Evolutionary conservation across 2,329 filamentous ascomycete genomes (phyloP).

Genomic region (Periconia sp.): DNA sequence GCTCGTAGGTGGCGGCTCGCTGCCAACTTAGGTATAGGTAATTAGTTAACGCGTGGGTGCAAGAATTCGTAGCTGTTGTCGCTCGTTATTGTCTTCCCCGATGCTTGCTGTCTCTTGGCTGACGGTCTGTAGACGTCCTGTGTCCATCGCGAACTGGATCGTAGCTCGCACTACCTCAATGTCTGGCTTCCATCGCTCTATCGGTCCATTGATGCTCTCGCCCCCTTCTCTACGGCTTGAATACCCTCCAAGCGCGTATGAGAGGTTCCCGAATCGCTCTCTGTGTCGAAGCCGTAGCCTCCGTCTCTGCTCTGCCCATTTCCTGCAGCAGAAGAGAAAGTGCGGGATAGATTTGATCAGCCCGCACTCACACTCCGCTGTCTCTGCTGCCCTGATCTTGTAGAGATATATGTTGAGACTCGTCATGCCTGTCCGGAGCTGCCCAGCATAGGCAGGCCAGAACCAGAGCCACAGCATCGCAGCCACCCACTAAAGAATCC

Average conservation of each 20-base stretch:
- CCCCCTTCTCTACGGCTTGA: conserved; percentile 13
- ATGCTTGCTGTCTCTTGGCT: conserved; percentile 7
- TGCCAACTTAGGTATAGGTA: background rate
- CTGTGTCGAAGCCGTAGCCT: conserved; percentile 5
- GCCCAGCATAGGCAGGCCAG: conserved; percentile 8
- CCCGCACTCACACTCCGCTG: conserved; percentile 14
- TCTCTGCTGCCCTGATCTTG: conserved; percentile 17
- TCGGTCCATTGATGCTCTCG: conserved; percentile 7
- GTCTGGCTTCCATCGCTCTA: conserved; percentile 16
- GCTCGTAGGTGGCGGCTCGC: conserved; percentile 3
- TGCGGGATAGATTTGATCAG: conserved; percentile 16
- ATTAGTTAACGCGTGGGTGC: conserved; percentile 5
- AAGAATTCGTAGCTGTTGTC: conserved; percentile 6
- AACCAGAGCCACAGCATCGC: conserved; percentile 10
- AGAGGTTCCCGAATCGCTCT: conserved; percentile 5
- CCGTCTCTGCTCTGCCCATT: conserved; percentile 6
- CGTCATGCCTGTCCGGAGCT: conserved; percentile 15
- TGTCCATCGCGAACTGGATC: conserved; percentile 15
- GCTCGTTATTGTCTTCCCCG: conserved; percentile 7
- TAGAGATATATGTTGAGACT: conserved; percentile 18
- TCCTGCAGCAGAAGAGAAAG: conserved; percentile 18
- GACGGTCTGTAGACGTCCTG: conserved; percentile 6
- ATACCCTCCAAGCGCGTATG: conserved; percentile 5
- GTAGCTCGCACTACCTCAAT: conserved; percentile 16
- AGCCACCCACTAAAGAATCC: conserved; percentile 6